Percentiles rank a stretch among this genome's conserved stretches.
Conservation (phyloP, 305 asterid species). For the Fraxinus platypoda region DNA sequence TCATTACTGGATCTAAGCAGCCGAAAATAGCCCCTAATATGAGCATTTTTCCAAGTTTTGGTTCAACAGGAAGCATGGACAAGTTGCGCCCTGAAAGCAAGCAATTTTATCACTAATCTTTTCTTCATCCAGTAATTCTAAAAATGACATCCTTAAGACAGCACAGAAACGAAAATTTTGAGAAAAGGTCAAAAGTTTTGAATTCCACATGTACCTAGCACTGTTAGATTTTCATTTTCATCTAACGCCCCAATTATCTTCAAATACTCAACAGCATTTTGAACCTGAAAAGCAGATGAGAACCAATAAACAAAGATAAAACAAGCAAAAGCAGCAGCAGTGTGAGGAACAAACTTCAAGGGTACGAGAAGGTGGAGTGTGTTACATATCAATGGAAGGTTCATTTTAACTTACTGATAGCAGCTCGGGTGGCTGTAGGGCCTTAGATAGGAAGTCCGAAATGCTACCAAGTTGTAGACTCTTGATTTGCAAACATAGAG, state of each 20-base stretch:
- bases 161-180: neutral
- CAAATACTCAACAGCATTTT: slow-evolving; percentile 84
- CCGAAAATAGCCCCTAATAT: slow-evolving; percentile 70
- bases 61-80: slow-evolving; percentile 95
- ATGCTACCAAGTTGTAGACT: slow-evolving; percentile 88
- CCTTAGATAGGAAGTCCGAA: slow-evolving; percentile 82
- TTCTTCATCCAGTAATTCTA: slow-evolving; percentile 2
- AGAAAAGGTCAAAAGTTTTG: slow-evolving; percentile 17
- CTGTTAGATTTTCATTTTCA: slow-evolving; percentile 77
- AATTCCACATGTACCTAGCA: slow-evolving; percentile 54
- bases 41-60: slow-evolving; percentile 97
- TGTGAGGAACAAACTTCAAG: slow-evolving; percentile 7
- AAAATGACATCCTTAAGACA: slow-evolving; percentile 5
- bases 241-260: slow-evolving; percentile 92
- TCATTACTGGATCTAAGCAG: slow-evolving; percentile 85
- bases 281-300: slow-evolving; percentile 62
- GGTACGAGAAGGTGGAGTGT: slow-evolving; percentile 4
- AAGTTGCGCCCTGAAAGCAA: slow-evolving; percentile 66
- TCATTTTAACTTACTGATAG: slow-evolving; percentile 63
- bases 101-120: slow-evolving; percentile 23
- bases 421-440: slow-evolving; percentile 88
- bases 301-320: slow-evolving; percentile 13
- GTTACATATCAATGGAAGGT: slow-evolving; percentile 6
- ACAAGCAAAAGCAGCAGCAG: slow-evolving; percentile 9
- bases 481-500: slow-evolving; percentile 94